These are phyloP conservation scores for Orbilia blumenaviensis DNA, from an alignment of 2,329 filamentous ascomycete species.

Conservation along the genomic window DNA sequence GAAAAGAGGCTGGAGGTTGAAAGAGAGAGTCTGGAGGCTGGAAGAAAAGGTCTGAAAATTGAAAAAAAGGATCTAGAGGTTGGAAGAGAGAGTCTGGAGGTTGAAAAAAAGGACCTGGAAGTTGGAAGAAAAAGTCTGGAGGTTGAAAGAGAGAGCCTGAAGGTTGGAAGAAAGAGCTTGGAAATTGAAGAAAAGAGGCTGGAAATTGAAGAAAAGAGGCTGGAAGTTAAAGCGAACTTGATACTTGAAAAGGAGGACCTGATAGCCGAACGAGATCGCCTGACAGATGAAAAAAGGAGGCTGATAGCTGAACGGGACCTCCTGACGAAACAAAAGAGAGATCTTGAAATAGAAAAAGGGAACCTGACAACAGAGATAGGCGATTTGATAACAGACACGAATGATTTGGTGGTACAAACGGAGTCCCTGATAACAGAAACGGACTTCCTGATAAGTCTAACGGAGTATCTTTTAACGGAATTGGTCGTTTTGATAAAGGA, in stretches of 20 bases:
- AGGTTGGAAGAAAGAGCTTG: too few species aligned
- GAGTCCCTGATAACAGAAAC: neutral
- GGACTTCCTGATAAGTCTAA: too few species aligned
- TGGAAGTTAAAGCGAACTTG: too few species aligned
- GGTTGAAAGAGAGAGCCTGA: neutral
- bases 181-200: too few species aligned
- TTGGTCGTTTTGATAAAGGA: neutral
- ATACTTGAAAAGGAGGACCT: too few species aligned
- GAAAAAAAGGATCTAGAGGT: neutral
- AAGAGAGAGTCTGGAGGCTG: neutral
- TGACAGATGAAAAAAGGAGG: too few species aligned
- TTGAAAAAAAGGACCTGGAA: neutral
- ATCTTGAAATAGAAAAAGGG: neutral
- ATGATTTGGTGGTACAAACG: neutral
- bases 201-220: too few species aligned
- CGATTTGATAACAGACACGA: neutral
- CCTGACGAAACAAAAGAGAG: too few species aligned
- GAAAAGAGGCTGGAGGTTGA: neutral
- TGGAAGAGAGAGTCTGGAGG: neutral
- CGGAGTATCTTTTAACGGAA: too few species aligned
- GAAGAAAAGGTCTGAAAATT: neutral
- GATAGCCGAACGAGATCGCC: too few species aligned
- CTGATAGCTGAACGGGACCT: too few species aligned
- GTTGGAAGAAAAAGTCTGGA: neutral
- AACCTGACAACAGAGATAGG: neutral